phyloP scores from a whole-genome alignment of 2,329 filamentous ascomycete genomes.

The Fusarium redolens region DNA sequence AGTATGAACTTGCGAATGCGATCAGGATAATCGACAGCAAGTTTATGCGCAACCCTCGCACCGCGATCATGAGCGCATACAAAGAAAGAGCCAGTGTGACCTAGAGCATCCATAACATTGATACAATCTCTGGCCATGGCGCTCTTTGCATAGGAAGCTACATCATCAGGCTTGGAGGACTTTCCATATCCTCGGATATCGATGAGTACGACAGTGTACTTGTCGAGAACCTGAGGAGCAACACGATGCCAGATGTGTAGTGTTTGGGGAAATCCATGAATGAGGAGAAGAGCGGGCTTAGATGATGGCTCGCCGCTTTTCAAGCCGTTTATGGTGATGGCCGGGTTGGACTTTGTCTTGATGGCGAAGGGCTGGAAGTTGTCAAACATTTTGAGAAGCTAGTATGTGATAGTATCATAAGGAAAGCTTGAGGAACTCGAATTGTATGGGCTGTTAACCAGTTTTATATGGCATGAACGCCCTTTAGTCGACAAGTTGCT shows the following conservation, averaged over 20 bases:
- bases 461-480: constrained; percentile 1
- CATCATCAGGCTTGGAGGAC: constrained; percentile 57
- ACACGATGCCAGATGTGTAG: constrained; percentile 64
- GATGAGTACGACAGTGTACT: constrained; percentile 57
- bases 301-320: constrained; percentile 46
- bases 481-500: constrained; percentile 18
- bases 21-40: constrained; percentile 59
- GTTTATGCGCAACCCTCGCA: constrained; percentile 64
- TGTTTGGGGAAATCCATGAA: constrained; percentile 66
- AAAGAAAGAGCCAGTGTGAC: constrained; percentile 53
- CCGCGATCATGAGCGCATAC: constrained; percentile 69
- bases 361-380: constrained; percentile 54
- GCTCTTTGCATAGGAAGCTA: constrained; percentile 58
- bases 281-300: constrained; percentile 58
- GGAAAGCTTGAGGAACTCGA: accelerated
- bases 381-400: constrained; percentile 51
- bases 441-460: accelerated
- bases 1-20: constrained; percentile 57
- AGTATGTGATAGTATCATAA: accelerated
- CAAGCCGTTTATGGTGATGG: constrained; percentile 58
- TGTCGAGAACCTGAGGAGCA: constrained; percentile 51
- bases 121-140: constrained; percentile 61
- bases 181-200: constrained; percentile 65
- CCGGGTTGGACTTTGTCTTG: constrained; percentile 41
- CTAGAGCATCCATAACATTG: constrained; percentile 58